Percentiles rank a stretch among this genome's conserved stretches.
phyloP scores from a whole-genome alignment of 352 stramenopile genomes.

The Pythium monospermum region DNA sequence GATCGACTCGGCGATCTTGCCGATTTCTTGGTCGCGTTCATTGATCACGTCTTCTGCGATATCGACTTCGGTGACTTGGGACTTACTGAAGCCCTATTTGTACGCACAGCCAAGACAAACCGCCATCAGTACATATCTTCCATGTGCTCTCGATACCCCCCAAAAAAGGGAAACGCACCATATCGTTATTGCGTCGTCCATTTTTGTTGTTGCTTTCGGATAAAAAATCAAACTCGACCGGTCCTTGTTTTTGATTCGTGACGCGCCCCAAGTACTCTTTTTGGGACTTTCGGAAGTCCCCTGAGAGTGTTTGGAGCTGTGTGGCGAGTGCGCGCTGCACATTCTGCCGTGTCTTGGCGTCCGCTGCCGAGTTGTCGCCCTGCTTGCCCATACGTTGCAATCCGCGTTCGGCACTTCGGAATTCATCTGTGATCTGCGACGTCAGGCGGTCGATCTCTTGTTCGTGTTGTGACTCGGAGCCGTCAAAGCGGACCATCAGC shows the following conservation, averaged over 20 bases:
- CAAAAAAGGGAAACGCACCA: too few relatives aligned
- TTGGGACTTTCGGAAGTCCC: slow-evolving; percentile 96
- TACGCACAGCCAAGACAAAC: too few relatives aligned
- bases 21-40: slow-evolving; percentile 94
- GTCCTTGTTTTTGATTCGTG: slow-evolving; percentile 96
- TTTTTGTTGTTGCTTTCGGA: slow-evolving; percentile 64
- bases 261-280: slow-evolving; percentile 97
- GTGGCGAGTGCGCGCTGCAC: slow-evolving; percentile 90
- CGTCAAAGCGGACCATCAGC: slow-evolving; percentile 85
- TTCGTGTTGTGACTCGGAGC: slow-evolving; percentile 81
- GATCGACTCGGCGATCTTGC: slow-evolving; percentile 98
- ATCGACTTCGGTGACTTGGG: slow-evolving; percentile 95
- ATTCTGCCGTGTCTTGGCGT: slow-evolving; percentile 84
- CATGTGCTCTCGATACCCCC: too few relatives aligned
- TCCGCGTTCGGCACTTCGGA: slow-evolving; percentile 70
- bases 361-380: slow-evolving; percentile 64
- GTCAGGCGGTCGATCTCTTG: slow-evolving; percentile 81
- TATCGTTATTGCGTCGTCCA: slow-evolving; percentile 47
- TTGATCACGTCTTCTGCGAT: slow-evolving; percentile 94
- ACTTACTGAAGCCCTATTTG: slow-evolving; percentile 90
- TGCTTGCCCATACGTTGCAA: slow-evolving; percentile 73
- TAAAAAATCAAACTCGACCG: slow-evolving; percentile 89
- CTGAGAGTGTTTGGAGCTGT: slow-evolving; percentile 95
- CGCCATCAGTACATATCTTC: too few relatives aligned
- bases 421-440: slow-evolving; percentile 76